Conservation (phyloP, 164 flowering plant genomes). For the Cinnamomum chago region DNA sequence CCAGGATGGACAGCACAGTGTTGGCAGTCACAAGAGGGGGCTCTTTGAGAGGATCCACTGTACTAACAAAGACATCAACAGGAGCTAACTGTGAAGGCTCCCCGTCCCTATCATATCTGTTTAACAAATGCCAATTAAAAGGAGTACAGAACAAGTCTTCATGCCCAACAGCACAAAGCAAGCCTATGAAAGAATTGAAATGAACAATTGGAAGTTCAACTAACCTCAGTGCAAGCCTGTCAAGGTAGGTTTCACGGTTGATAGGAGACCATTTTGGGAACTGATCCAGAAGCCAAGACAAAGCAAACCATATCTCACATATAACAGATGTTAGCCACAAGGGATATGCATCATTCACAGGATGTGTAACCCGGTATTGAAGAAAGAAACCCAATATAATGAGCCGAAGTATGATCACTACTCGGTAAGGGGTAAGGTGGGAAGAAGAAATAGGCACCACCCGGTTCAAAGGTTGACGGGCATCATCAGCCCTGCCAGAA, state of each 20-base stretch:
- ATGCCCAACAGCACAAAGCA: background rate
- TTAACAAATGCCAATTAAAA: background rate
- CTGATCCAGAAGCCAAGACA: slow-evolving; percentile 98
- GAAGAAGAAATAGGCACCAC: slow-evolving; percentile 79
- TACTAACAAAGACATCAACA: slow-evolving; percentile 93
- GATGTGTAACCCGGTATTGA: slow-evolving; percentile 87
- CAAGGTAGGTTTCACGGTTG: slow-evolving; percentile 94
- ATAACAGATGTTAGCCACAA: slow-evolving; percentile 90
- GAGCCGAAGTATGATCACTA: slow-evolving; percentile 86
- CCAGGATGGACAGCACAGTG: slow-evolving; percentile 91
- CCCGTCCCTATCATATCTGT: slow-evolving; percentile 88
- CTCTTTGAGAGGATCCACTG: slow-evolving; percentile 98
- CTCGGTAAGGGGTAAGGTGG: slow-evolving; percentile 88
- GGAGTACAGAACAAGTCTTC: background rate
- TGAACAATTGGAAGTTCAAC: slow-evolving; percentile 12
- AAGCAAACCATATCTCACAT: slow-evolving; percentile 98
- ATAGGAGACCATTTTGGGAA: slow-evolving; percentile 97
- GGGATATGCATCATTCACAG: slow-evolving; percentile 86
- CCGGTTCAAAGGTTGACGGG: slow-evolving; percentile 84
- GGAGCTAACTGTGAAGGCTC: slow-evolving; percentile 95
- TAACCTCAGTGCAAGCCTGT: slow-evolving; percentile 90
- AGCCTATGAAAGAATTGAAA: too few species aligned
- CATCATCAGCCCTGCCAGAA: slow-evolving; percentile 76
- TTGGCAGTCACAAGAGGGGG: slow-evolving; percentile 96
- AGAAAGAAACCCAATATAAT: slow-evolving; percentile 88